Evolutionary conservation across 495 filamentous ascomycete genomes (phyloP), one percentile per base, ranked within the genome.

Genomic region (Pyrenopolyporus hunteri): DNA sequence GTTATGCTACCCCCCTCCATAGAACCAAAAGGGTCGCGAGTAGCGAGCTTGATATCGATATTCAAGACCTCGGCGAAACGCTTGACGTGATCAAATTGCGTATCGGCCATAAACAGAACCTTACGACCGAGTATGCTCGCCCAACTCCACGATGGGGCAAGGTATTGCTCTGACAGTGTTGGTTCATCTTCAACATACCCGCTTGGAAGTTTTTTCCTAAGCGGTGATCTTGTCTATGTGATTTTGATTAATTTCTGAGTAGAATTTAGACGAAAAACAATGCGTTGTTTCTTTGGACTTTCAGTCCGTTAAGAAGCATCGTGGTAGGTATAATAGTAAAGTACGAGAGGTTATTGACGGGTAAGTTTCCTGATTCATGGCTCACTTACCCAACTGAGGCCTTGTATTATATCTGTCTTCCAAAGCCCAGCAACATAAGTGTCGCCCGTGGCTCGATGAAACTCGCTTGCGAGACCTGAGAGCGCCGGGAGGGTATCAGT

Each of bases 141-240:
- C 69, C 67, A 72, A 43, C 59, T 68, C 69, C 67, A 70, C 19
- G 67, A 70, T 36, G 69, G 67, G 14, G 67, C 69, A 17, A 69
- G 57, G 43, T 70, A 67, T 5, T 47, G 33, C 11, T 26, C n/a
- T n/a, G n/a, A n/a, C n/a, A 29, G 28, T 5, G 6, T 31, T 16
- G 43, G 23, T 7, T 53, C 57, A 6, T 33, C 28, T 16, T 47
- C 20, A 6, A 48, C 7, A 47, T 14, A 48, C 9, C 32, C 32
- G 16, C 23, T 33, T 0, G 33, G 22, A 2, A 42, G 48, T 14
- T 46, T 32, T 16, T 45, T 53, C 17, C 36, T 42, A 7, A 53
- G 28, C 4, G 52, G 4, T 2, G 3, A 6, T 20, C 51, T 54
- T 19, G 51, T 19, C 51, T 54, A 29, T 17, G 2, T 7, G 6